Base-by-base conservation (phyloP, 495 filamentous ascomycete genomes). In the Xylaria longipes region DNA sequence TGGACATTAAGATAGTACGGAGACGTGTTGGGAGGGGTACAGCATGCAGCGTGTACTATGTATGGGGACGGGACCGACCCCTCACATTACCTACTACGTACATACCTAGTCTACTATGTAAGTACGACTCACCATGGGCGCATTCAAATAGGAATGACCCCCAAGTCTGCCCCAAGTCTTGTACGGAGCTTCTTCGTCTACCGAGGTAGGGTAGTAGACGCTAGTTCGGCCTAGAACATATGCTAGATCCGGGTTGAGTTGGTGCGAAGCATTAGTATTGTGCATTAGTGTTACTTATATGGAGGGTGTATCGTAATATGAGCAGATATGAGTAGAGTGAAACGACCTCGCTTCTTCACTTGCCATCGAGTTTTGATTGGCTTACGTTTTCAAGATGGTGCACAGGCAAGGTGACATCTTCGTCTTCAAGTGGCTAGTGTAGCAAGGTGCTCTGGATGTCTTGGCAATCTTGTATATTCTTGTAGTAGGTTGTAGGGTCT, bases 221-320 rank as follows among this genome's bases (percentile, higher is more conserved):
- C 64, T 66, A 66, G 46, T 5, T 66, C 3, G 46, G 64, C 31
- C 64, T 52, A 39, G 64, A 66, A 20, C 46, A 20, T n/a, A 20
- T 17, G 22, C 29, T 14, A 35, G n/a, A n/a, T n/a, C n/a, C n/a
- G n/a, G 6, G 31, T 25, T n/a, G 14, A 37, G 56, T 12, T 33
- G 56, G 56, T n/a, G 14, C 56, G 15, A 35, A 33, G 31, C 20
- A 37, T 37, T 12, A 22, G 35, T 27, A 41, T 43, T 43, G 60
- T 43, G 60, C 60, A 43, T 63, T 43, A 27, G 37, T 29, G 37
- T 17, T 41, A 27, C 5, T 17, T 41, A 27, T 14, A 43, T 43
- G 60, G n/a, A 8, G 60, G 35, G 22, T 43, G 60, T 20, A 7
- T 27, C n/a, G 60, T 29, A 33, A n/a, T 11, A 37, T n/a, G 15